Conservation (phyloP, 495 filamentous ascomycete genomes). For the Aspergillus homomorphus region DNA sequence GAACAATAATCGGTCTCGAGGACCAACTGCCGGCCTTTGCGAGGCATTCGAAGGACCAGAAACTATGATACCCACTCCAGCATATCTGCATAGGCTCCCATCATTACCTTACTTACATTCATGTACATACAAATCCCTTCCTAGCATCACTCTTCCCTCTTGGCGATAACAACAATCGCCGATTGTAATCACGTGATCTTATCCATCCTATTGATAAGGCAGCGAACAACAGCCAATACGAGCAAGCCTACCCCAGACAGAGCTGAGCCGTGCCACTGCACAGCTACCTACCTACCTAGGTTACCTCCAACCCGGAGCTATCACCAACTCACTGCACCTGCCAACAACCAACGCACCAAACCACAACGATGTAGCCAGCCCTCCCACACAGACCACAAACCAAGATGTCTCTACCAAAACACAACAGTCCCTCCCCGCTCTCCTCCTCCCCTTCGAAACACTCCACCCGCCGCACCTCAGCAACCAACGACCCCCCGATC, state of each 20-base stretch:
- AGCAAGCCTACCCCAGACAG: too few species aligned
- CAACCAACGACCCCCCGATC: background rate
- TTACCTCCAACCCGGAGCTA: background rate
- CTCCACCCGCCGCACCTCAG: conserved; percentile 19
- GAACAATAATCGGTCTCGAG: conserved; percentile 21
- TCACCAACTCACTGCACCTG: conserved; percentile 6
- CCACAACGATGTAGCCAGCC: conserved; percentile 30
- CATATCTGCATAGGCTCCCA: background rate
- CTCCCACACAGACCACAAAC: conserved; percentile 10
- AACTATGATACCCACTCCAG: background rate
- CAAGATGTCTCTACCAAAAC: conserved; percentile 38
- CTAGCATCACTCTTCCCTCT: background rate
- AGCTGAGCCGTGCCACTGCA: too few species aligned
- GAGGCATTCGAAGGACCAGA: background rate
- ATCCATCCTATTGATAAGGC: conserved; percentile 18
- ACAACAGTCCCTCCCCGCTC: conserved; percentile 21
- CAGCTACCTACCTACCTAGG: background rate
- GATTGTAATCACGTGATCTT: conserved; percentile 11
- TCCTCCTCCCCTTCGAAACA: conserved; percentile 35
- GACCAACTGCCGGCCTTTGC: background rate
- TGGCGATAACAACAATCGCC: background rate
- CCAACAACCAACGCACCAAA: conserved; percentile 13
- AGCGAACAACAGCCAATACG: background rate
- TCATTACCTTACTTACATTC: background rate
- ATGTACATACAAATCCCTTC: background rate